Evolutionary conservation across 2,329 filamentous ascomycete genomes (phyloP), one percentile per base, ranked within the genome.

Genomic region (Xylaria sp.): DNA sequence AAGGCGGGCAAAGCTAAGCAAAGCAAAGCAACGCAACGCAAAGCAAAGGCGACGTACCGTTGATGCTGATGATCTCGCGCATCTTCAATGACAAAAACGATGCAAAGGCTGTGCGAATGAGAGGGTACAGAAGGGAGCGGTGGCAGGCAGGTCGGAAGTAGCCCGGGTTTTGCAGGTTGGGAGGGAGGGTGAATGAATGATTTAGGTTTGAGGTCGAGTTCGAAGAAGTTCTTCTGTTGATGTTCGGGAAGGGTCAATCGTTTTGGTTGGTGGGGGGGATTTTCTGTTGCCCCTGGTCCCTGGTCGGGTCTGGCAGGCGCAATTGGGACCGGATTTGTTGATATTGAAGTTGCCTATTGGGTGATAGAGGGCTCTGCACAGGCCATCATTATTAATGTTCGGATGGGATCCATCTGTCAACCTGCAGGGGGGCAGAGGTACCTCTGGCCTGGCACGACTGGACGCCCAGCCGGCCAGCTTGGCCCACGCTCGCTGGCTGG

Each of bases 41-140:
- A 52, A 48, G 50, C 57, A 57, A 17, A 48, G 37, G 52, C 56
- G 66, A 72, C 89, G 73, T 86, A 97, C 93, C 92, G 86, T 97
- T 97, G 86, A 97, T 90, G 82, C 89, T 93, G 79, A 97, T 96
- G 77, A 97, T 92, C 87, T 97, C 93, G 90, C 93, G 92, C 93
- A 97, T 97, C 76, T 77, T 92, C 16, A 83, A 72, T 72, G 71
- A 68, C 65, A 65, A 61, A 68, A 63, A 54, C 52, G 53, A 63
- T 63, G 62, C 53, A 68, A 71, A 60, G 67, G 64, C 59, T 65
- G 66, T 63, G 66, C 67, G 67, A 66, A 66, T 63, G 67, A 63
- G 61, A 52, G 42, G 55, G 65, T 67, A 68, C 57, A 59, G 63
- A 58, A 61, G 55, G 61, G 54, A 64, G 54, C 58, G 56, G 57